Evolutionary conservation across 805 yeast genomes (phyloP), one percentile per base, ranked within the genome.

Genomic region (Limtongia smithiae): DNA sequence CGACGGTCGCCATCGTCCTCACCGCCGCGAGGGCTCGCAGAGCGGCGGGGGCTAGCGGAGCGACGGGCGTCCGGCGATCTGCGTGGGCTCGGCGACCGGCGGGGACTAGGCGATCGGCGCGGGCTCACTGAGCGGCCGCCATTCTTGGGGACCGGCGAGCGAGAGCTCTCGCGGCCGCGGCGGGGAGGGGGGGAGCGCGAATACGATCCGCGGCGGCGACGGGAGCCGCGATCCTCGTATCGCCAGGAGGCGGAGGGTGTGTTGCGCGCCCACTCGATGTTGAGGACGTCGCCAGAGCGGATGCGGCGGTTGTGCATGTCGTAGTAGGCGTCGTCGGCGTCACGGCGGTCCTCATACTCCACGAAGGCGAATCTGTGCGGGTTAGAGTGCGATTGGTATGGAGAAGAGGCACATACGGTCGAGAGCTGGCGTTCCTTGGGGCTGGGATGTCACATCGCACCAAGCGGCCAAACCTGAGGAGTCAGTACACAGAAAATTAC

Each of bases 281-380:
- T 50, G 14, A 63, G 14, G 3, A 60, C 42, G 42, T 64, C 66
- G 5, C 66, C 65, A 7, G 57, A 41, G 14, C 54, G 48, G 34
- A 63, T 49, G 17, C 63, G 56, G 28, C 55, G 48, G 42, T 55
- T 44, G 46, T 63, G 67, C 63, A 63, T 53, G 45, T 63, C 65
- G 27, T 61, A 46, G 57, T 60, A 62, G n/a, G 66, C 66, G 48
- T 63, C 67, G 17, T 63, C 67, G 32, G 66, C 67, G 43, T 63
- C 66, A n/a, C 62, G 50, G 35, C 53, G 50, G 41, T 61, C 60
- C 43, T 64, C 66, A 44, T 55, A 63, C 46, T 63, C 66, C 17
- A 63, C 65, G 45, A 63, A 63, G 20, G 66, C 66, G 39, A 54
- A 62, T 5, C 63, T 60, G 20, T 3, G 28, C 6, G 28, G 20